Evolutionary conservation across 2,329 filamentous ascomycete species (phyloP).

Genomic region (Fusarium oxysporum): DNA sequence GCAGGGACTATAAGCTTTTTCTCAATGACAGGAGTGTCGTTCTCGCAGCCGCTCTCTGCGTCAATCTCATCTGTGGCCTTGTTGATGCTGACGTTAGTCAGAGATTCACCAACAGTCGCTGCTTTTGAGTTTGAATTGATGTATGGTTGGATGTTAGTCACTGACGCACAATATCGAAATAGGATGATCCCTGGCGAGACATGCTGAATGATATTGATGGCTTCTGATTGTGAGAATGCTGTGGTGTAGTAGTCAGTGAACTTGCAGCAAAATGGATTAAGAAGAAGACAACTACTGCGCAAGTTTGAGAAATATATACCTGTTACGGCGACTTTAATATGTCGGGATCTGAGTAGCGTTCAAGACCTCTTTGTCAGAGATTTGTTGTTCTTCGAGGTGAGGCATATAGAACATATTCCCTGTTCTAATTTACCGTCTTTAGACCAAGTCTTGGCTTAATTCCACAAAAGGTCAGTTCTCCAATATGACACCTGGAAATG

Average conservation of each 20-base stretch:
- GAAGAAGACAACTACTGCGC: accelerated
- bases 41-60: accelerated
- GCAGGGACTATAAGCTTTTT: accelerated
- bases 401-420: accelerated
- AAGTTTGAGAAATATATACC: background rate
- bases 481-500: accelerated
- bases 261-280: no score
- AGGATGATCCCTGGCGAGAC: background rate
- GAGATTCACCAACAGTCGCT: background rate
- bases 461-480: background rate
- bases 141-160: background rate
- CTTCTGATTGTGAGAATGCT: accelerated
- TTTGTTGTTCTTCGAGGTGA: background rate
- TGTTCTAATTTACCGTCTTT: accelerated
- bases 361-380: background rate
- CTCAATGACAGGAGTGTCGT: accelerated
- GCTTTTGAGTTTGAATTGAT: accelerated
- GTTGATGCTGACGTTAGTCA: accelerated
- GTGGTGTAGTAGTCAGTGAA: accelerated
- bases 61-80: accelerated
- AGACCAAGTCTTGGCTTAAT: accelerated
- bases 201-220: accelerated
- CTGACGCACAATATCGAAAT: background rate
- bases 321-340: accelerated
- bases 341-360: background rate